phyloP scores from a whole-genome alignment of 257 asterid species.

The Lavandula angustifolia region DNA sequence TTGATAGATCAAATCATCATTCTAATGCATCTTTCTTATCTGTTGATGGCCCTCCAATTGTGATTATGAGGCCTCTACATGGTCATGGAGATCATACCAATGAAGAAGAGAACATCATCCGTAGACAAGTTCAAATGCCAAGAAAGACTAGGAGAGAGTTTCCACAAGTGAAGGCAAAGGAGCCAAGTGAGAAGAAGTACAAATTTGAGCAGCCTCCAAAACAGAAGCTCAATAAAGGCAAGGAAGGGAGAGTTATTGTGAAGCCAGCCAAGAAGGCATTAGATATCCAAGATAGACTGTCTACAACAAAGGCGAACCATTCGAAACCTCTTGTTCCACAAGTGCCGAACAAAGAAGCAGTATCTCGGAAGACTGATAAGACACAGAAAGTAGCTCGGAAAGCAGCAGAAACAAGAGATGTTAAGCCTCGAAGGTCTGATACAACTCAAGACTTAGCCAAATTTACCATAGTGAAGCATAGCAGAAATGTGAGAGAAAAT shows the following conservation, averaged over 20 bases:
- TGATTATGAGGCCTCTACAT: conserved; percentile 55
- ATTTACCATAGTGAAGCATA: conserved; percentile 28
- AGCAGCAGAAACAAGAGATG: conserved; percentile 28
- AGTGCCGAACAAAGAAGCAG: conserved; percentile 43
- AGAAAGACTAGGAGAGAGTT: conserved; percentile 34
- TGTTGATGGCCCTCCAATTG: conserved; percentile 51
- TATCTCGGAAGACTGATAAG: conserved; percentile 35
- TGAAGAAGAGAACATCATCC: conserved; percentile 32
- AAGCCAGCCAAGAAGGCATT: conserved; percentile 31
- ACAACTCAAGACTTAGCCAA: conserved; percentile 30
- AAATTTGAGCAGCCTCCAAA: no score
- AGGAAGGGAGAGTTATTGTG: conserved; percentile 24
- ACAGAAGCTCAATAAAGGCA: conserved; percentile 26
- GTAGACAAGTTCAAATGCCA: conserved; percentile 27
- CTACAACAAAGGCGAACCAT: conserved; percentile 35
- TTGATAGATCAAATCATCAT: conserved; percentile 27
- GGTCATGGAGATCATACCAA: conserved; percentile 16
- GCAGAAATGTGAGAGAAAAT: conserved; percentile 37
- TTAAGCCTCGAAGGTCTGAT: conserved; percentile 32
- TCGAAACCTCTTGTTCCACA: conserved; percentile 36
- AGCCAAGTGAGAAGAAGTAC: no score
- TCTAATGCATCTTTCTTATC: conserved; percentile 31
- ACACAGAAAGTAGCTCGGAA: conserved; percentile 34
- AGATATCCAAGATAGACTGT: conserved; percentile 28
- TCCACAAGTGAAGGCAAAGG: conserved; percentile 27